A percentile compares a stretch with the other conserved stretches of the same genome.
Conservation (phyloP, 306 rosid genomes). For the Fagus sylvatica region DNA sequence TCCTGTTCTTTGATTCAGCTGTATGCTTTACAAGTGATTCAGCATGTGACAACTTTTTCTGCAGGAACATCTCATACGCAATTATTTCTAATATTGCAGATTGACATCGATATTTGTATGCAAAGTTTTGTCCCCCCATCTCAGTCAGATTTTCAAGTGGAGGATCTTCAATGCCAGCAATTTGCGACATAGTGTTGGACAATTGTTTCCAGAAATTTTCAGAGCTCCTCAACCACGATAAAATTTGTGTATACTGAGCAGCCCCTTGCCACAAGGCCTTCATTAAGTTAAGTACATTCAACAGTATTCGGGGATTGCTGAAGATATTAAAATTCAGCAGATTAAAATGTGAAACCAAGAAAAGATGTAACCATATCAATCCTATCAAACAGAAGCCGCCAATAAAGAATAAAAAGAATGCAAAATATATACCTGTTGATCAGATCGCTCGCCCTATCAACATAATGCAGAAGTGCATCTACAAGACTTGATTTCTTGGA, state of each 20-base stretch:
- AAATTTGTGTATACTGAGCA: constrained; percentile 54
- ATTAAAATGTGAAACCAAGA: constrained; percentile 16
- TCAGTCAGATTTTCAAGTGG: constrained; percentile 36
- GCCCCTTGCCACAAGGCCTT: constrained; percentile 90
- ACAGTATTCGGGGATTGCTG: constrained; percentile 70
- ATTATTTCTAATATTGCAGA: constrained; percentile 69
- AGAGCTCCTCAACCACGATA: constrained; percentile 60
- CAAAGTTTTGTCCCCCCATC: constrained; percentile 51
- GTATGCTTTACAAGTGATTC: constrained; percentile 59
- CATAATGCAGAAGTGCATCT: constrained; percentile 52
- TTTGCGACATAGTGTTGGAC: constrained; percentile 43
- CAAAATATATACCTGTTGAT: constrained; percentile 47
- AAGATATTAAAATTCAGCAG: constrained; percentile 25
- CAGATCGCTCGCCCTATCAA: constrained; percentile 48
- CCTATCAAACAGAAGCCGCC: constrained; percentile 4
- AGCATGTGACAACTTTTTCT: constrained; percentile 70
- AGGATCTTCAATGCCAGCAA: constrained; percentile 41
- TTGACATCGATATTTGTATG: constrained; percentile 63
- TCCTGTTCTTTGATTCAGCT: constrained; percentile 55
- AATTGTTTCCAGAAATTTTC: constrained; percentile 60
- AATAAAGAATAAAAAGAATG: constrained; percentile 11
- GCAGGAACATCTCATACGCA: constrained; percentile 77
- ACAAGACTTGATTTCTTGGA: constrained; percentile 46
- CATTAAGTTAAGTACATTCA: constrained; percentile 69
- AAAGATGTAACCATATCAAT: constrained; percentile 16